These are phyloP conservation scores for Yamadazyma nakazawae DNA, from an alignment of 805 yeast genomes.

Conservation along the genomic window DNA sequence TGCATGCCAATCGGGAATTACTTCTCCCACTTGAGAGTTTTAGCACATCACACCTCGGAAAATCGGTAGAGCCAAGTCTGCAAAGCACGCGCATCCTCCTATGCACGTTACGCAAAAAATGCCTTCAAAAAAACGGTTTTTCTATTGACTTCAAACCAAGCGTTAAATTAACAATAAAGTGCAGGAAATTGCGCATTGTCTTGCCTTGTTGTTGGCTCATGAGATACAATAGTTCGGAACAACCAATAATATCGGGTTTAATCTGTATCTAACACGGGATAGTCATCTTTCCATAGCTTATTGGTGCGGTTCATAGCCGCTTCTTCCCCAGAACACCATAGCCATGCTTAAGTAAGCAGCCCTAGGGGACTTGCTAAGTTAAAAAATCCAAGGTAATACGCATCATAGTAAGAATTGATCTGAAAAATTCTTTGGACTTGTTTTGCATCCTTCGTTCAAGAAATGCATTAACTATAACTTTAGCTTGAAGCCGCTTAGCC, in stretches of 20 bases:
- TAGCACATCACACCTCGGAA: neutral
- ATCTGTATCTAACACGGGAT: neutral
- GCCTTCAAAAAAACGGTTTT: neutral
- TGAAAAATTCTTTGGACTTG: no score
- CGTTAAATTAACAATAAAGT: neutral
- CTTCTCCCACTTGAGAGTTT: no score
- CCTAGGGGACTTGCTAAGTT: no score
- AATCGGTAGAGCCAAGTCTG: neutral
- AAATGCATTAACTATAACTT: no score
- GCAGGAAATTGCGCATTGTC: neutral
- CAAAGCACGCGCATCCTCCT: neutral
- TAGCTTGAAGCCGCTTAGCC: no score
- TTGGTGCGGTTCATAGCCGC: neutral
- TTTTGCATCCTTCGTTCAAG: no score
- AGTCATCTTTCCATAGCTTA: neutral
- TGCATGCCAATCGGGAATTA: no score
- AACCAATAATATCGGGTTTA: neutral
- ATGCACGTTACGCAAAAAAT: neutral
- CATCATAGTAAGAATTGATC: no score
- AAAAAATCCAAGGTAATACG: no score
- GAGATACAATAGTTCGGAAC: neutral
- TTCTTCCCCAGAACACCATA: neutral
- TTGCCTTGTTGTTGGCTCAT: neutral
- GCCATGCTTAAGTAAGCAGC: no score
- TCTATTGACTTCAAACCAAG: neutral